Evolutionary conservation across 2,329 filamentous ascomycete species (phyloP), one percentile per base, ranked within the genome.

Genomic region (Talaromyces sp.): DNA sequence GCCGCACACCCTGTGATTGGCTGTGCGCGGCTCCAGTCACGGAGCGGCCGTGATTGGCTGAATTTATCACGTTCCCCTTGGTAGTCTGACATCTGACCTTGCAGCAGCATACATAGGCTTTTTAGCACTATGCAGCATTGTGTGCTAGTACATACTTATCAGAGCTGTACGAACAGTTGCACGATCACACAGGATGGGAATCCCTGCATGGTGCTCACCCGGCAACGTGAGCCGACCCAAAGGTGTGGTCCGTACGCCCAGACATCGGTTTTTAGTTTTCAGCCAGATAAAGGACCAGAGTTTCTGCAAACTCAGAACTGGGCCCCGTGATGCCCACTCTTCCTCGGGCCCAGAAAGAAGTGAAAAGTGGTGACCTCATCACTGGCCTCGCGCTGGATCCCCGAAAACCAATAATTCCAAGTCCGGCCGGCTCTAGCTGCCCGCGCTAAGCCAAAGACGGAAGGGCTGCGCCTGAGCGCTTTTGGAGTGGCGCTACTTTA

Each of bases 21-120:
- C 26, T 32, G 26, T 5, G n/a, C 3, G 7, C n/a, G 31, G 56
- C 43, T 17, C 17, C 19, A 21, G 32, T n/a, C 53, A 56, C 60
- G 60, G 60, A 52, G 60, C 54, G 60, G 52, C 60, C 60, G 60
- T 17, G 41, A 46, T 46, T 46, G 41, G 41, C 41, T 21, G 41
- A 5, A 8, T n/a, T 21, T 21, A 46, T 46, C 43, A 24, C 19
- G 43, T 46, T 46, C 38, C 3, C 17, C 6, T 17, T 17, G 38
- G 5, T 31, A n/a, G n/a, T 9, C 31, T 32, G 31, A 35, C 32
- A 13, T 35, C 35, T 38, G 35, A 38, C 17, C 17, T 38, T 46
- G 4, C 43, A 13, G n/a, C n/a, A n/a, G n/a, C n/a, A n/a, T n/a
- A n/a, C n/a, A n/a, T n/a, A n/a, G n/a, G n/a, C n/a, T n/a, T n/a